Percentiles rank a stretch among this genome's conserved stretches.
These are phyloP conservation scores for Cytospora piceicola DNA, from an alignment of 2,329 filamentous ascomycete species.

Conservation along the genomic window DNA sequence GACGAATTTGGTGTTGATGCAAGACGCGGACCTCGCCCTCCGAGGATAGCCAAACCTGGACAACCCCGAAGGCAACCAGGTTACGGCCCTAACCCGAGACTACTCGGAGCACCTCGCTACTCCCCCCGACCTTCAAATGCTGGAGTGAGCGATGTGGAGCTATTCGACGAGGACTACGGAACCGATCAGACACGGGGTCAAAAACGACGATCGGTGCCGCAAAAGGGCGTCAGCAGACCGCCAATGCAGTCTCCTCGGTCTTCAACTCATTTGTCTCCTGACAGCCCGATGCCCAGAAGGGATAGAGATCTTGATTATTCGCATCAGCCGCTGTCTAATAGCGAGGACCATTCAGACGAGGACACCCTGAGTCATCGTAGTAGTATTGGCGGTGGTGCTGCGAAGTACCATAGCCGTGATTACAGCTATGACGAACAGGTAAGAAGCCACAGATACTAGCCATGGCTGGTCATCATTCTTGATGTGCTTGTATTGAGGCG, in stretches of 20 bases:
- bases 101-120: background rate
- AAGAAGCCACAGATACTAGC: background rate
- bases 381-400: background rate
- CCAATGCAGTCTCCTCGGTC: background rate
- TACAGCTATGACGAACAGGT: background rate
- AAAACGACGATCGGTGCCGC: background rate
- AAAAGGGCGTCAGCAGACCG: background rate
- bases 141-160: background rate
- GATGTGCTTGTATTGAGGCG: too few relatives aligned
- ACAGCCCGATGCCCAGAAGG: background rate
- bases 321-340: background rate
- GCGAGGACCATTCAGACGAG: constrained; percentile 3
- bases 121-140: background rate
- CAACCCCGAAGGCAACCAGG: background rate
- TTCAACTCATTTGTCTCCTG: background rate
- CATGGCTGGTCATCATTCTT: background rate
- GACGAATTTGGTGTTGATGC: constrained; percentile 5
- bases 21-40: background rate
- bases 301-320: background rate
- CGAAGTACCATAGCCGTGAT: background rate
- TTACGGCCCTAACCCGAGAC: background rate
- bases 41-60: background rate
- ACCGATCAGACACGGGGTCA: background rate
- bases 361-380: constrained; percentile 6
- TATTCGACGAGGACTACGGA: background rate